phyloP scores from a whole-genome alignment of 768 basidiomycete genomes.

The Boletus insuetus region DNA sequence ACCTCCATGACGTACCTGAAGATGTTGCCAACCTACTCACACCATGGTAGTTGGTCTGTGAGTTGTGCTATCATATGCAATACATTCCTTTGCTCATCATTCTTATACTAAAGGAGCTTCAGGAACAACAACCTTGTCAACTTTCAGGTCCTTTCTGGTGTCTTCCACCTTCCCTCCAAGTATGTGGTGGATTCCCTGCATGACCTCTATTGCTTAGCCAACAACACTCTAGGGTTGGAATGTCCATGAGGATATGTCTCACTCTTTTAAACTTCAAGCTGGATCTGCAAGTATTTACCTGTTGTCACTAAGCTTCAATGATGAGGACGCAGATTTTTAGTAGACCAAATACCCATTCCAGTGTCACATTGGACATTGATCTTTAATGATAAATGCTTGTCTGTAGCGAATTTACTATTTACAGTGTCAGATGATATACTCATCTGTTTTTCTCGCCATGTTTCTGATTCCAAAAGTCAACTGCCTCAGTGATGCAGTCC shows the following conservation, averaged over 20 bases:
- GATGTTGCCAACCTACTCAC: slow-evolving; percentile 67
- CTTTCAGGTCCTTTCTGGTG: slow-evolving; percentile 66
- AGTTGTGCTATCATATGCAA: slow-evolving; percentile 30
- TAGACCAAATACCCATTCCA: no score
- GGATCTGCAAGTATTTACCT: slow-evolving; percentile 48
- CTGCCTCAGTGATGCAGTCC: slow-evolving; percentile 5
- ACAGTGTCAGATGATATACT: slow-evolving; percentile 12
- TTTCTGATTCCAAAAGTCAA: not conserved
- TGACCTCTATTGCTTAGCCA: slow-evolving; percentile 67
- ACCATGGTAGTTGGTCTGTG: slow-evolving; percentile 79
- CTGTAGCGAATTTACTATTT: no score
- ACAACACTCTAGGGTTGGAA: slow-evolving; percentile 69
- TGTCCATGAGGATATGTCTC: slow-evolving; percentile 57
- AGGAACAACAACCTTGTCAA: slow-evolving; percentile 67
- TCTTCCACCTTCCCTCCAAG: slow-evolving; percentile 71
- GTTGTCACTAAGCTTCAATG: no score
- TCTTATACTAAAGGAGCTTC: slow-evolving; percentile 46
- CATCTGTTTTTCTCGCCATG: not conserved
- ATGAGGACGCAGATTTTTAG: no score
- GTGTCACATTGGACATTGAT: no score
- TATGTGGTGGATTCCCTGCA: slow-evolving; percentile 73
- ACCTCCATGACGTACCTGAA: slow-evolving; percentile 63
- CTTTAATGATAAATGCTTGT: no score
- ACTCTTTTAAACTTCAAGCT: slow-evolving; percentile 45
- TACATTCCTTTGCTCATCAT: slow-evolving; percentile 2